Evolutionary conservation across 2,329 filamentous ascomycete genomes (phyloP).

Genomic region (Ophiostoma quercus): DNA sequence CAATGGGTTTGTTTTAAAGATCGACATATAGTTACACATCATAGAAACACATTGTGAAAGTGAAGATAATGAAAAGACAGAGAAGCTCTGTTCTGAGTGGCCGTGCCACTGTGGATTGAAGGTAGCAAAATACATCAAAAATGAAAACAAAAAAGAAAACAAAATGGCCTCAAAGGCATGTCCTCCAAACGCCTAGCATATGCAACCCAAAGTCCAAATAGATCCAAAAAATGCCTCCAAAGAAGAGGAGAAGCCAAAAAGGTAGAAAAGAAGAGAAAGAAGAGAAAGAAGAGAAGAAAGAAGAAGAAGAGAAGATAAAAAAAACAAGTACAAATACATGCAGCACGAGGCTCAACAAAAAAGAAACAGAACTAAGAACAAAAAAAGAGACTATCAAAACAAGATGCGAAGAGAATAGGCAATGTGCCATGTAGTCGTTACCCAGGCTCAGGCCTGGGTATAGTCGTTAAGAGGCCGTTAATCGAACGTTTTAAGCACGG

Average conservation of each 20-base stretch:
- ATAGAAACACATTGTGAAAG: too few relatives aligned
- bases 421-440: background rate
- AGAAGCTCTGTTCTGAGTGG: background rate
- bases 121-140: background rate
- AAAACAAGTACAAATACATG: constrained; percentile 5
- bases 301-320: background rate
- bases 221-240: background rate
- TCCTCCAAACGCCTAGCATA: constrained; percentile 4
- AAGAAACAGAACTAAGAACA: background rate
- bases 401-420: background rate
- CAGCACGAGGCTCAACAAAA: background rate
- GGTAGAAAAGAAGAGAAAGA: background rate
- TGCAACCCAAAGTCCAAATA: background rate
- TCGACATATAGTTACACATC: background rate
- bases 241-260: constrained; percentile 6
- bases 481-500: background rate
- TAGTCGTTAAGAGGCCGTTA: background rate
- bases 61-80: background rate
- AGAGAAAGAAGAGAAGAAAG: background rate
- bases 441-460: background rate
- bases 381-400: background rate
- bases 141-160: background rate
- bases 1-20: background rate
- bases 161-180: background rate
- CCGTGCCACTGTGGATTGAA: background rate